These are phyloP conservation scores for Tuber microsphaerosporum DNA, from an alignment of 495 filamentous ascomycete species.

Conservation along the genomic window DNA sequence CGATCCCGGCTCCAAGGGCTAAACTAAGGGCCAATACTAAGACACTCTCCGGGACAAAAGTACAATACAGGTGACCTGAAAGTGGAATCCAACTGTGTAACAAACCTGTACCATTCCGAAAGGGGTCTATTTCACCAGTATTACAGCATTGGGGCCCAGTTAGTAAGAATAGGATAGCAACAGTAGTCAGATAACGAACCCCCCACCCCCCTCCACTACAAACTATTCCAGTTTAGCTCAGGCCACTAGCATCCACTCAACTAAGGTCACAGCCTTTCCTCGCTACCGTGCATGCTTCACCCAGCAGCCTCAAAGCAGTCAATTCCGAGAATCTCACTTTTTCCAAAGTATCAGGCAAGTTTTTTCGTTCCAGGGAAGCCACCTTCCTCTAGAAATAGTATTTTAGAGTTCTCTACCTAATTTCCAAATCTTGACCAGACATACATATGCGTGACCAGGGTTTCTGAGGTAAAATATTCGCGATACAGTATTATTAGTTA, in stretches of 20 bases:
- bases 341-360: not conserved
- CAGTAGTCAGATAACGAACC: not conserved
- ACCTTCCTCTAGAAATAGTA: not conserved
- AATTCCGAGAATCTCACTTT: not conserved
- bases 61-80: not conserved
- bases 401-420: not conserved
- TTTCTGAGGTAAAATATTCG: not conserved
- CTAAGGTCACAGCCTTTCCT: not conserved
- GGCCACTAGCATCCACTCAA: not conserved
- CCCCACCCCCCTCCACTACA: not conserved
- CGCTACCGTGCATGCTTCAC: not conserved
- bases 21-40: not conserved
- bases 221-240: not conserved
- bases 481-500: not conserved
- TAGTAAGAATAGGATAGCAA: not conserved
- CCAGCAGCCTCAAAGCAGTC: not conserved
- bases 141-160: not conserved
- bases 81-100: not conserved
- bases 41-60: not conserved
- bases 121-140: not conserved
- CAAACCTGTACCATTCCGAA: not conserved
- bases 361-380: not conserved
- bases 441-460: not conserved
- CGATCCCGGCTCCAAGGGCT: not conserved
- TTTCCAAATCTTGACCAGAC: not conserved